Conservation (phyloP, 768 basidiomycete species). For the Kondoa subrosea region DNA sequence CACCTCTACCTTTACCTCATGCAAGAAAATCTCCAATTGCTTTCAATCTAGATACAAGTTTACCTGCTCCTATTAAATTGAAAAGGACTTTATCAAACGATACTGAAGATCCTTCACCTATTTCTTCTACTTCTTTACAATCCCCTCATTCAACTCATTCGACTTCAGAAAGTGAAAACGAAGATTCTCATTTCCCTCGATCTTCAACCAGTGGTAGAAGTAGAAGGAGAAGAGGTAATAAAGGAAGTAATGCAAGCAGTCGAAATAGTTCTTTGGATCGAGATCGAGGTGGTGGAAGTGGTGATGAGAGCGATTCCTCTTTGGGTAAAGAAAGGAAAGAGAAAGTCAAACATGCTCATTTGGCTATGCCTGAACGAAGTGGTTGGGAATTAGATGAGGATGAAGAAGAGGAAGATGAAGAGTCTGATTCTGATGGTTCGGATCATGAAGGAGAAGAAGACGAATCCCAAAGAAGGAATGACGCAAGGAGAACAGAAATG, state of each 20-base stretch:
- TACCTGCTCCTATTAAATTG: background rate
- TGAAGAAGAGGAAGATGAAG: conserved; percentile 6
- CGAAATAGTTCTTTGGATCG: background rate
- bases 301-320: background rate
- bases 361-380: conserved; percentile 13
- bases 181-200: background rate
- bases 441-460: conserved; percentile 9
- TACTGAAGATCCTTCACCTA: too few species aligned
- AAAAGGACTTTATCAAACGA: background rate
- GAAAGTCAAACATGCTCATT: conserved; percentile 10
- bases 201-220: too few species aligned
- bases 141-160: background rate
- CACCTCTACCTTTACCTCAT: background rate
- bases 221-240: background rate
- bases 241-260: background rate
- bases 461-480: background rate
- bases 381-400: conserved; percentile 17
- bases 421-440: background rate
- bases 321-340: background rate
- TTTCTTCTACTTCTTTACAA: too few species aligned
- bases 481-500: background rate
- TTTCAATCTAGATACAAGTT: background rate
- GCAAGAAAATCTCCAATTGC: background rate
- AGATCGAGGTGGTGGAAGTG: too few species aligned
- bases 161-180: background rate